Percentiles rank a stretch among this genome's conserved stretches.
Conservation (phyloP, 2,329 filamentous ascomycete species). For the Paraphaeosphaeria minitans region DNA sequence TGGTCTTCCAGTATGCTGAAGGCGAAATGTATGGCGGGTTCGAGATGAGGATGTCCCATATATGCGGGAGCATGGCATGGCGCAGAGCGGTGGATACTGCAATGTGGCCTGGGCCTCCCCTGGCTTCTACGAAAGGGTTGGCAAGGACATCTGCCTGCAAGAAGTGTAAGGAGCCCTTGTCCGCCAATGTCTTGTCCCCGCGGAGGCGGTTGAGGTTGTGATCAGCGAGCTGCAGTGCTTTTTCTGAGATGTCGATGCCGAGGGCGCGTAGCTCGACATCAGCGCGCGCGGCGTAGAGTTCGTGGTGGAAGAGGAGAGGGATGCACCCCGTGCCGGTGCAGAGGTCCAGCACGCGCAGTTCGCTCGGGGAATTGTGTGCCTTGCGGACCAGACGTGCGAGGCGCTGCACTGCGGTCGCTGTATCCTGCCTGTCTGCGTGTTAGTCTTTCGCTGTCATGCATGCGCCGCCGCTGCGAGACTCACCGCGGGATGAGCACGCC, state of each 20-base stretch:
- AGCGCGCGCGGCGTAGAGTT: conserved; percentile 52
- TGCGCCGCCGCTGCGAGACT: conserved; percentile 15
- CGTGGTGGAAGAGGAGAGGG: conserved; percentile 72
- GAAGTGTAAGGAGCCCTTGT: conserved; percentile 51
- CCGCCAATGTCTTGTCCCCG: conserved; percentile 14
- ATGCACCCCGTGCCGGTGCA: conserved; percentile 95
- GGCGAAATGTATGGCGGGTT: conserved; percentile 92
- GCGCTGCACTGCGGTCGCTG: conserved; percentile 47
- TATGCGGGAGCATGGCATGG: conserved; percentile 18
- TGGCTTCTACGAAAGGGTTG: conserved; percentile 56
- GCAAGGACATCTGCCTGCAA: conserved; percentile 50
- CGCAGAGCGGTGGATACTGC: conserved; percentile 27
- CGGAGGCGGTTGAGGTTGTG: conserved; percentile 62
- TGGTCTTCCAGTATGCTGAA: conserved; percentile 64
- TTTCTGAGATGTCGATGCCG: conserved; percentile 74
- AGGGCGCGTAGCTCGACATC: conserved; percentile 55
- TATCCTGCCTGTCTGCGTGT: conserved; percentile 50
- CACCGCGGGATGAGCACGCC: conserved; percentile 86
- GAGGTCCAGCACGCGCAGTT: conserved; percentile 74
- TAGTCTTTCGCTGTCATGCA: conserved; percentile 12
- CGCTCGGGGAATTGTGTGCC: conserved; percentile 25
- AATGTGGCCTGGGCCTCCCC: not conserved
- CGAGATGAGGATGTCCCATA: conserved; percentile 71
- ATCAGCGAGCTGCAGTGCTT: conserved; percentile 68
- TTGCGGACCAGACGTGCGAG: conserved; percentile 36